Evolutionary conservation across 2,329 filamentous ascomycete species (phyloP), one percentile per base, ranked within the genome.

Genomic region (Cordyceps farinosa): DNA sequence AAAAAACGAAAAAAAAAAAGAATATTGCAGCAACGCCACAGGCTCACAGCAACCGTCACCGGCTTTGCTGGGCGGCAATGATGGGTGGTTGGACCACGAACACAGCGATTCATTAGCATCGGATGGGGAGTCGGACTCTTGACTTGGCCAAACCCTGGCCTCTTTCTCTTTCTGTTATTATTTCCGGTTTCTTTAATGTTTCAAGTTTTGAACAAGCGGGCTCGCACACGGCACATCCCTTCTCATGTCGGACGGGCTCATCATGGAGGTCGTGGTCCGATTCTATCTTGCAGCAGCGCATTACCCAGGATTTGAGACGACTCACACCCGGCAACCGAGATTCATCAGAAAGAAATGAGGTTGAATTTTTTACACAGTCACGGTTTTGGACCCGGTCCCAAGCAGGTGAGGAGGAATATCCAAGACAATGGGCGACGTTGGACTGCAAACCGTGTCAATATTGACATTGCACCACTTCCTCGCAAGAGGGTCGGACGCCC

Each of bases 41-140:
- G 17, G 40, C 58, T n/a, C 38, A 53, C 50, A 53, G 17, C 34
- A 45, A 54, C 32, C 48, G 22, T 32, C n/a, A 60, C 11, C 27
- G n/a, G 55, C 55, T 36, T 29, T 60, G 55, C 36, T 42, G 40
- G n/a, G 32, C 30, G 44, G 44, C 47, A 44, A 44, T 62, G 51
- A 62, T 61, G 38, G 30, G 51, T 48, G 56, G 67, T 66, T 67
- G 62, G 34, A 56, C 62, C 57, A 68, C 60, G 62, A 67, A 65
- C 65, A 67, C 62, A 61, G 62, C 68, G 61, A 68, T 71, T 71
- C 68, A 71, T 69, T 74, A 68, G 75, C 76, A 77, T 75, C 67
- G 73, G 72, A 73, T 65, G 72, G 70, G 72, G 75, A 76, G 74
- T 76, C 72, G 71, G 72, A 70, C 72, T 76, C 70, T 74, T 51